Percentiles rank a stretch among this genome's conserved stretches.
phyloP scores from a whole-genome alignment of 345 rosid genomes.

The Eucalyptus grandis region DNA sequence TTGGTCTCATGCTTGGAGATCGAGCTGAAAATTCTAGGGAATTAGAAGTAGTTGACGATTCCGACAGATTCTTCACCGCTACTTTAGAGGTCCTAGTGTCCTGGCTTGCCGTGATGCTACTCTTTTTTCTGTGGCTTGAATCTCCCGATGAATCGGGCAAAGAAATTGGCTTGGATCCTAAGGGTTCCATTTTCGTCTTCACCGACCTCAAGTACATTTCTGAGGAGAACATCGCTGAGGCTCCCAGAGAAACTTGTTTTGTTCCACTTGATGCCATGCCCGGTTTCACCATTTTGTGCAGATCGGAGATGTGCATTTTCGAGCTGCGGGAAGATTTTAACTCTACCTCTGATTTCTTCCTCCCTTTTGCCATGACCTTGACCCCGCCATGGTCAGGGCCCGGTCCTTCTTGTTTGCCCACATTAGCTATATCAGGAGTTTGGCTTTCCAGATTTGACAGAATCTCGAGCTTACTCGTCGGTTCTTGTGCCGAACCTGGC shows the following conservation, averaged over 20 bases:
- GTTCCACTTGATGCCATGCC: not conserved
- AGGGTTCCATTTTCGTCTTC: not conserved
- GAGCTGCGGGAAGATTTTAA: conserved; percentile 4
- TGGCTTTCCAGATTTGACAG: not conserved
- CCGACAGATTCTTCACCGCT: not conserved
- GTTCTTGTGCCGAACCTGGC: not conserved
- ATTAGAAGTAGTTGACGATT: not conserved
- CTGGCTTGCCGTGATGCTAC: not conserved
- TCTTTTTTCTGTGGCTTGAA: not conserved
- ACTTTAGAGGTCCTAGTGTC: not conserved
- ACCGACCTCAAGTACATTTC: not conserved
- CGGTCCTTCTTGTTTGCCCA: not conserved
- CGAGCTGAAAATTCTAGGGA: not conserved
- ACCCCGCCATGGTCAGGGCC: not conserved
- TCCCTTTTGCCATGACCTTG: not conserved
- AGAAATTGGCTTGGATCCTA: not conserved
- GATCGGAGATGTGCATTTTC: not conserved
- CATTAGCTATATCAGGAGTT: not conserved
- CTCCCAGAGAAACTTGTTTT: not conserved
- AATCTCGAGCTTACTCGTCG: not conserved
- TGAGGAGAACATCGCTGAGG: not conserved
- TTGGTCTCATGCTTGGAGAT: conserved; percentile 11
- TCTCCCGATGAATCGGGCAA: not conserved
- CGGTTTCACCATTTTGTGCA: not conserved
- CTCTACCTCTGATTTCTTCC: not conserved